phyloP scores from a whole-genome alignment of 371 early-diverging fungal genomes.

The Fennellomyces sp. region DNA sequence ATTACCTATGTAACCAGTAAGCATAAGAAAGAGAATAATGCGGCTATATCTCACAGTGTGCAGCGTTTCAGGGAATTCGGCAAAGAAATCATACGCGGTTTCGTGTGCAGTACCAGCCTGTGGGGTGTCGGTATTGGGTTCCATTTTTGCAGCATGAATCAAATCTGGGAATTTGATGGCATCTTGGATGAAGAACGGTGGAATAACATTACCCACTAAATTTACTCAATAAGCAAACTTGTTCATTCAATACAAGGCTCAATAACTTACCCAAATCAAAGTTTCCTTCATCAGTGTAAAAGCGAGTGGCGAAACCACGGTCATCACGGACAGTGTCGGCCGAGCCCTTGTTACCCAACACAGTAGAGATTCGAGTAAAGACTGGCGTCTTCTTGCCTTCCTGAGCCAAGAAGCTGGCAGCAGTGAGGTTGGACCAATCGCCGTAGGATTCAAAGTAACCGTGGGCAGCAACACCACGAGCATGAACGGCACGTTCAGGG shows the following conservation, averaged over 20 bases:
- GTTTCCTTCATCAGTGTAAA: slow-evolving; percentile 65
- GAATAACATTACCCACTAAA: slow-evolving; percentile 48
- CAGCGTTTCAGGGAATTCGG: slow-evolving; percentile 42
- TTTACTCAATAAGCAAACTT: not conserved
- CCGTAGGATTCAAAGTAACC: slow-evolving; percentile 57
- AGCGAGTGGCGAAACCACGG: slow-evolving; percentile 61
- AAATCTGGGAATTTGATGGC: slow-evolving; percentile 54
- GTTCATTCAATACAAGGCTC: no score
- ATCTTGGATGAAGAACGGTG: slow-evolving; percentile 55
- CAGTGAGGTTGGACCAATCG: slow-evolving; percentile 44
- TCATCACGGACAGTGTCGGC: slow-evolving; percentile 60
- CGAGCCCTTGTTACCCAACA: slow-evolving; percentile 50
- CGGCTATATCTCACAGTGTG: no score
- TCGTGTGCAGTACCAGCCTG: slow-evolving; percentile 56
- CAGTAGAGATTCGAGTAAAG: slow-evolving; percentile 63
- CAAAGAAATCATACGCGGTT: slow-evolving; percentile 55
- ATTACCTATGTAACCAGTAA: no score
- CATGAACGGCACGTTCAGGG: slow-evolving; percentile 61
- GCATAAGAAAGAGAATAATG: no score
- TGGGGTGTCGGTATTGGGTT: slow-evolving; percentile 50
- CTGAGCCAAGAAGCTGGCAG: slow-evolving; percentile 38
- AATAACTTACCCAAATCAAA: slow-evolving; percentile 38
- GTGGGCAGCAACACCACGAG: slow-evolving; percentile 56
- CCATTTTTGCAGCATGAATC: slow-evolving; percentile 52
- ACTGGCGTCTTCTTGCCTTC: slow-evolving; percentile 52